Evolutionary conservation across 2,329 filamentous ascomycete species (phyloP).

Genomic region (Orbilia ellipsospora): DNA sequence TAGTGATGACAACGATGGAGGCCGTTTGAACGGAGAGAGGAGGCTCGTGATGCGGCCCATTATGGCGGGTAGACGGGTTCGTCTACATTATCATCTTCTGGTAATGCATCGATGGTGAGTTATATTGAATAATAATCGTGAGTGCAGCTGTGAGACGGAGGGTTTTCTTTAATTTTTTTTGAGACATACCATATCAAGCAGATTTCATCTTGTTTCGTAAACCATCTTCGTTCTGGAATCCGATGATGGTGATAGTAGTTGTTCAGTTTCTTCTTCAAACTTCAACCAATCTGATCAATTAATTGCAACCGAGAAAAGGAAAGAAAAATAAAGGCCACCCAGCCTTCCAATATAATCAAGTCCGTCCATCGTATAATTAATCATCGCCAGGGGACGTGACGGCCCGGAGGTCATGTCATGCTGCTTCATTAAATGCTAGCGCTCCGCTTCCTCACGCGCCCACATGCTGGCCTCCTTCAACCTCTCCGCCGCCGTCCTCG

Average conservation of each 20-base stretch:
- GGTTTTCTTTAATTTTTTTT: background rate
- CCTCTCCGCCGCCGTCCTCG: constrained; percentile 9
- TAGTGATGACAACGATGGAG: background rate
- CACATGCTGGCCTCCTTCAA: constrained; percentile 13
- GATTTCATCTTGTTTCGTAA: too few relatives aligned
- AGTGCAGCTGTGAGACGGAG: background rate
- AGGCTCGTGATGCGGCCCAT: constrained; percentile 18
- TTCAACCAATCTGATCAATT: too few relatives aligned
- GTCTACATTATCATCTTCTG: background rate
- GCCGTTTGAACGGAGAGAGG: constrained; percentile 14
- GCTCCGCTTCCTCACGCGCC: constrained; percentile 43
- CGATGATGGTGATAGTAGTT: too few relatives aligned
- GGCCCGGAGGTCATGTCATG: constrained; percentile 9
- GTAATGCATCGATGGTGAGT: background rate
- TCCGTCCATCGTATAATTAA: background rate
- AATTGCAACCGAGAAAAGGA: too few relatives aligned
- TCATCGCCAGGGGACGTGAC: constrained; percentile 9
- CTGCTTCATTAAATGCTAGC: constrained; percentile 10
- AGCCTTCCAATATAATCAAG: background rate
- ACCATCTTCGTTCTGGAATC: too few relatives aligned
- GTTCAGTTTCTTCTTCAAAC: too few relatives aligned
- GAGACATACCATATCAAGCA: too few relatives aligned
- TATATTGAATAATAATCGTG: background rate
- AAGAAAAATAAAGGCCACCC: background rate
- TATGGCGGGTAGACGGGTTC: background rate